These are phyloP conservation scores for Candida labiduridarum DNA, from an alignment of 1,139 yeast species.

Conservation along the genomic window DNA sequence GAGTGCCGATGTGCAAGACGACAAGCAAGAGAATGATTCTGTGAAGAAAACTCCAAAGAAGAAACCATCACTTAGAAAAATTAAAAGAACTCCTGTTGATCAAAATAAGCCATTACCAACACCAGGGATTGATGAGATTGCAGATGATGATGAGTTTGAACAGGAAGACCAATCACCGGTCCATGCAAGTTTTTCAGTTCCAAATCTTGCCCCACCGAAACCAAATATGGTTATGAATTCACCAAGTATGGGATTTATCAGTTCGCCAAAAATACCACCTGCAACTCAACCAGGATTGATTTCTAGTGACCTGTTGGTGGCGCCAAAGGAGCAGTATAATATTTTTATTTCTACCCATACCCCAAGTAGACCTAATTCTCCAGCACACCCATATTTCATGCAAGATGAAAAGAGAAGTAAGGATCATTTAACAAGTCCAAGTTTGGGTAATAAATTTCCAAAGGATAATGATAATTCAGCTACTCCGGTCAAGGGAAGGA, in stretches of 20 bases:
- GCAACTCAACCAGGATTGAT: neutral
- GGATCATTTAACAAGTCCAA: conserved; percentile 15
- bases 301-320: conserved; percentile 4
- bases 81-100: conserved; percentile 8
- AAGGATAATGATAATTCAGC: neutral
- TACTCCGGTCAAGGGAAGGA: neutral
- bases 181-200: neutral
- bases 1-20: neutral
- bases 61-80: conserved; percentile 4
- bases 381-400: conserved; percentile 7
- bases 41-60: conserved; percentile 3
- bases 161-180: neutral
- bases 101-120: conserved; percentile 11
- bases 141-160: neutral
- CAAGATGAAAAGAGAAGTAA: conserved; percentile 6
- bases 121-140: neutral
- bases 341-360: conserved; percentile 4
- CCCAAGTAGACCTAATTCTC: neutral
- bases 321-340: conserved; percentile 7
- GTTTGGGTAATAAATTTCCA: conserved; percentile 5
- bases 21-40: neutral
- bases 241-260: conserved; percentile 10
- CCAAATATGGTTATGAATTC: conserved; percentile 4
- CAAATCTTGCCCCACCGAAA: conserved; percentile 4
- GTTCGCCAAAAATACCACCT: conserved; percentile 5